Conservation (phyloP, 345 rosid species). For the Hibiscus mutabilis region DNA sequence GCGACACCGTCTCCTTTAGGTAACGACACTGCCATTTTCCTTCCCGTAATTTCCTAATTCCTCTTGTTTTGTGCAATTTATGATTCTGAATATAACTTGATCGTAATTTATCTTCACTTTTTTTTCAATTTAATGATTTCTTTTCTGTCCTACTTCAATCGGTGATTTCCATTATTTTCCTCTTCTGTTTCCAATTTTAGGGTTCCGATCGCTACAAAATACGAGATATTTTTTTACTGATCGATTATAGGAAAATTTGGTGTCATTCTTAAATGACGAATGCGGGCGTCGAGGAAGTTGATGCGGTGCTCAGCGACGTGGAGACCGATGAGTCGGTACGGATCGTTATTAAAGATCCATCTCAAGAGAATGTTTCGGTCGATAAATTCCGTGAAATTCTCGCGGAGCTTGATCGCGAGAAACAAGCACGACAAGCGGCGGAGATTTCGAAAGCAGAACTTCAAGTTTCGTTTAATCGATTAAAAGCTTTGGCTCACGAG, state of each 20-base stretch:
- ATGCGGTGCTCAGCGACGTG: slow-evolving; percentile 85
- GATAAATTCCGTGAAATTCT: slow-evolving; percentile 57
- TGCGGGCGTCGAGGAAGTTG: slow-evolving; percentile 51
- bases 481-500: slow-evolving; percentile 75
- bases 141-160: not conserved
- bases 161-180: not conserved
- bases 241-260: too few species aligned
- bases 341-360: slow-evolving; percentile 31
- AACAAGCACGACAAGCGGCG: slow-evolving; percentile 66
- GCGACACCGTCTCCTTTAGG: not conserved
- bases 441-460: slow-evolving; percentile 72
- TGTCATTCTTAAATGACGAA: slow-evolving; percentile 36
- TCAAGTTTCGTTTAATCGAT: slow-evolving; percentile 49
- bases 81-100: not conserved
- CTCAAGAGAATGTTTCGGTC: slow-evolving; percentile 34
- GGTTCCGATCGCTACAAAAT: not conserved
- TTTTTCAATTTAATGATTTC: not conserved
- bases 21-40: not conserved
- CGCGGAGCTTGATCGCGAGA: slow-evolving; percentile 86
- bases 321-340: slow-evolving; percentile 66
- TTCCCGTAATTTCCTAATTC: not conserved
- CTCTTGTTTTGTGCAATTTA: not conserved
- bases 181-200: not conserved
- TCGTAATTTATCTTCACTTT: not conserved
- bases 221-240: not conserved